Conservation (phyloP, 139 green algal genomes). For the Nannochloris sp. region DNA sequence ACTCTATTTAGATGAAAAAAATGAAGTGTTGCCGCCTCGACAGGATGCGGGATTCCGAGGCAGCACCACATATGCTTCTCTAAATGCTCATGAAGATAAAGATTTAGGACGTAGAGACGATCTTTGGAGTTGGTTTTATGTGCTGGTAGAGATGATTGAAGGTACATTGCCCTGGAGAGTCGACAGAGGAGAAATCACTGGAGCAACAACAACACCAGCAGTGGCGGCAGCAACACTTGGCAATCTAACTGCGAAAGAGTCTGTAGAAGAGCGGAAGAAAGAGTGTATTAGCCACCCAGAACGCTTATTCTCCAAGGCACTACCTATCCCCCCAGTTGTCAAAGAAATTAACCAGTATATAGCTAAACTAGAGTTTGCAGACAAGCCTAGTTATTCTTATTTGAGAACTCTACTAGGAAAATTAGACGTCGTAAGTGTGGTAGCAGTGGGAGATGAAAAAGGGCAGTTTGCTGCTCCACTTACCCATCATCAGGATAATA, state of each 20-base stretch:
- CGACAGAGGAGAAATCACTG: conserved; percentile 6
- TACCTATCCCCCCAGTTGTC: conserved; percentile 10
- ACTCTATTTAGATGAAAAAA: conserved; percentile 32
- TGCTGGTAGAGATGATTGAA: conserved; percentile 72
- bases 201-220: too few species aligned
- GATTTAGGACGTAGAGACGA: conserved; percentile 77
- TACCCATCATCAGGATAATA: too few species aligned
- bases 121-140: conserved; percentile 85
- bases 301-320: conserved; percentile 1
- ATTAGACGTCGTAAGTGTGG: neutral
- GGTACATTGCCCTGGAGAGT: conserved; percentile 17
- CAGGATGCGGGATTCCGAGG: conserved; percentile 62
- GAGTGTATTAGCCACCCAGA: conserved; percentile 13
- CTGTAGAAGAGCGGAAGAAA: conserved; percentile 9
- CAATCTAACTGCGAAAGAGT: neutral
- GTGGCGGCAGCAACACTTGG: too few species aligned
- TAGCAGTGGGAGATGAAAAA: too few species aligned
- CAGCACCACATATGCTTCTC: conserved; percentile 68
- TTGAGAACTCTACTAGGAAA: neutral
- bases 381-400: neutral
- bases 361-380: conserved; percentile 9
- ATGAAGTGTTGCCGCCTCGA: conserved; percentile 40
- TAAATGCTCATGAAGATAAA: conserved; percentile 47
- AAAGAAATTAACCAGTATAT: conserved; percentile 13
- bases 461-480: too few species aligned